Conservation (phyloP, 176 grass and related monocot species). For the Urochloa ruziziensis region DNA sequence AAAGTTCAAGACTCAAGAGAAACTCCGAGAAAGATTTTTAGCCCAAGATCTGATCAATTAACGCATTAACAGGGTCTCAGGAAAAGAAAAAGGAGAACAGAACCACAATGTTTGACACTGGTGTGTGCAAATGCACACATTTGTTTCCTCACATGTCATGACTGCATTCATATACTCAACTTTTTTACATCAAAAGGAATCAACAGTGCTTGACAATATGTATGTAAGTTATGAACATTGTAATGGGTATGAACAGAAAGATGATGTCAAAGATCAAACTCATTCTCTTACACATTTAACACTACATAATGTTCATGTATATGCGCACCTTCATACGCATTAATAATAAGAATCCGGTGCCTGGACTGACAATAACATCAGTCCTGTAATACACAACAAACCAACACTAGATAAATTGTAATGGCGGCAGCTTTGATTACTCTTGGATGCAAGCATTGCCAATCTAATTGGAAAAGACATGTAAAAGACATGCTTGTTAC, state of each 20-base stretch:
- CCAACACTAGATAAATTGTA: not conserved
- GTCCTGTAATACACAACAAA: not conserved
- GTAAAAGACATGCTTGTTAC: too few relatives aligned
- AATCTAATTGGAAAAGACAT: too few relatives aligned
- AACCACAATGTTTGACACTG: not conserved
- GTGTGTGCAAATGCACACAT: not conserved
- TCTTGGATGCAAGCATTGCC: too few relatives aligned
- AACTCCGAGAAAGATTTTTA: not conserved
- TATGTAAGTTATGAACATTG: not conserved
- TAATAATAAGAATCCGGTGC: not conserved
- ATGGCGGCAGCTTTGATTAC: not conserved
- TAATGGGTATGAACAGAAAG: not conserved
- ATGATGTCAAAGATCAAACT: not conserved
- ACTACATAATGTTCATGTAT: not conserved
- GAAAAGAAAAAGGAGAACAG: not conserved
- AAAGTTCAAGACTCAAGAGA: not conserved
- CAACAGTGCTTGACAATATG: not conserved
- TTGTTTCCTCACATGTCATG: not conserved
- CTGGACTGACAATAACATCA: not conserved
- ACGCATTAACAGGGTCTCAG: not conserved
- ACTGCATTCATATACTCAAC: not conserved
- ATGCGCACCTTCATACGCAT: not conserved
- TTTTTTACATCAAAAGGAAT: not conserved
- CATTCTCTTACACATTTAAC: not conserved
- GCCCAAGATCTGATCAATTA: not conserved